Evolutionary conservation across 768 basidiomycete species (phyloP).

Genomic region (Gymnopilus dilepis): DNA sequence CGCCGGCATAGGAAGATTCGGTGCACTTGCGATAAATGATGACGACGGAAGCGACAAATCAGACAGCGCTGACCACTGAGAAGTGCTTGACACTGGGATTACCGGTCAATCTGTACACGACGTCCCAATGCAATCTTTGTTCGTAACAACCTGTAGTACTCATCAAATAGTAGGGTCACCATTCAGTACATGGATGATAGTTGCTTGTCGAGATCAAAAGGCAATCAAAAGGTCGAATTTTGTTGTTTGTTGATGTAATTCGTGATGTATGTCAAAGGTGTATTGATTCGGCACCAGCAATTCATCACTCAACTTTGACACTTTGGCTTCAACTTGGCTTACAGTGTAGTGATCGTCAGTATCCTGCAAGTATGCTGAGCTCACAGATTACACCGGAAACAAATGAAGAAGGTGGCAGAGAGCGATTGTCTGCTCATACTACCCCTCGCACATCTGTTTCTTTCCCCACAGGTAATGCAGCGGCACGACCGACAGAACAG

Average conservation of each 20-base stretch:
- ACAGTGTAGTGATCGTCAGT: neutral
- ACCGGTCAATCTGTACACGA: neutral
- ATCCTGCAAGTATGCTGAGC: conserved; percentile 23
- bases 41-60: conserved; percentile 25
- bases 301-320: too few species aligned
- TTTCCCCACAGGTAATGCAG: conserved; percentile 21
- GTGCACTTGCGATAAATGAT: conserved; percentile 40
- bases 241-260: too few species aligned
- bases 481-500: conserved; percentile 23
- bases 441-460: conserved; percentile 28
- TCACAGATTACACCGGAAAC: conserved; percentile 28
- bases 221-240: too few species aligned
- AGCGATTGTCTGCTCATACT: conserved; percentile 19
- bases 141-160: too few species aligned
- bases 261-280: too few species aligned
- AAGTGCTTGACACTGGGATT: neutral
- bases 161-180: too few species aligned
- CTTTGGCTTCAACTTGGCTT: neutral
- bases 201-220: too few species aligned
- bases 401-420: conserved; percentile 19
- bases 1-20: conserved; percentile 42
- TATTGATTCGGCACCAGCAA: too few species aligned
- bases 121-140: too few species aligned
- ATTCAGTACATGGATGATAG: too few species aligned
- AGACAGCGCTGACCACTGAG: conserved; percentile 6